Conservation (phyloP, 2,329 filamentous ascomycete genomes). For the Fusarium abutilonis region DNA sequence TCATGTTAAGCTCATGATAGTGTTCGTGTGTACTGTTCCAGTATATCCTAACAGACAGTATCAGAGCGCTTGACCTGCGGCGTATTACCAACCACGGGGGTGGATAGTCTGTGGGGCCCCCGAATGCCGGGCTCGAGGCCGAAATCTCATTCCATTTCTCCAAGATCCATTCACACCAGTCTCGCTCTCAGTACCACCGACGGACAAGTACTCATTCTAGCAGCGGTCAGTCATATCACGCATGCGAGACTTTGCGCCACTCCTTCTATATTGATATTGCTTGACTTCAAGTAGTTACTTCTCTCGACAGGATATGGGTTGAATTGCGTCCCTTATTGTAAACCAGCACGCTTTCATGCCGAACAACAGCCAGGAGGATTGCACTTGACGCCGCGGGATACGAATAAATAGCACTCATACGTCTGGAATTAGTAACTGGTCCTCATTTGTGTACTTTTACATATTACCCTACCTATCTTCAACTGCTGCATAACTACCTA, state of each 20-base stretch:
- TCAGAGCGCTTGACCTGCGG: not conserved
- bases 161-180: conserved; percentile 8
- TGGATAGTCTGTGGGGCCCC: conserved; percentile 7
- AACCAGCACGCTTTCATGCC: too few relatives aligned
- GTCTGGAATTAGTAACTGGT: too few relatives aligned
- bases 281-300: too few relatives aligned
- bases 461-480: too few relatives aligned
- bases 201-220: not conserved
- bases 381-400: too few relatives aligned
- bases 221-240: not conserved
- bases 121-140: conserved; percentile 25
- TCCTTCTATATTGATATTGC: not conserved
- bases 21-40: rapidly evolving
- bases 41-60: conserved; percentile 17
- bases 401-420: too few relatives aligned
- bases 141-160: conserved; percentile 18
- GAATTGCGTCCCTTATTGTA: too few relatives aligned
- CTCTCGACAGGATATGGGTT: too few relatives aligned
- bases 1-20: conserved; percentile 18
- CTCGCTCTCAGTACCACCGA: conserved; percentile 1
- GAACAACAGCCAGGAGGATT: too few relatives aligned
- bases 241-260: not conserved
- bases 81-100: conserved; percentile 6
- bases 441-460: too few relatives aligned
- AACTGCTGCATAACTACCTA: too few relatives aligned